Evolutionary conservation across 2,329 filamentous ascomycete genomes (phyloP), one percentile per base, ranked within the genome.

Genomic region (Akanthomyces lecanii): DNA sequence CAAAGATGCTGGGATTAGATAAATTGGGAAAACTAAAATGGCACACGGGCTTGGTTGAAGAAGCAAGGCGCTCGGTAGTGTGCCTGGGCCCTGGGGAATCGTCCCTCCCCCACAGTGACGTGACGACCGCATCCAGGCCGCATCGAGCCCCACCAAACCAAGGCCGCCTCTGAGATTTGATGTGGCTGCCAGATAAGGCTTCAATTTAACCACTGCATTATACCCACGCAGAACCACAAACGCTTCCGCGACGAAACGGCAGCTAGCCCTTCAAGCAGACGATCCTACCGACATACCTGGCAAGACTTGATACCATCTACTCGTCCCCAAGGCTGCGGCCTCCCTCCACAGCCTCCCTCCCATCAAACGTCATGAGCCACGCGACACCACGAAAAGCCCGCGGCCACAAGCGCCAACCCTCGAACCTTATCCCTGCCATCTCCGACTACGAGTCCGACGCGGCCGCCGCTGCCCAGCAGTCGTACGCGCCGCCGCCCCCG

Each of bases 381-480:
- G 67, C 72, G 67, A 78, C 78, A 33, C 78, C 80, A 47, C 74
- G 74, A 62, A 76, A 76, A 64, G 51, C 71, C 68, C 36, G 45
- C 23, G 70, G 73, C 63, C 78, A 79, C 69, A 75, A 70, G 65
- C 75, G 77, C 58, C 77, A 81, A 58, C 71, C 75, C 11, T 78
- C 75, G 18, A 76, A 75, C 61, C 71, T 74, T 44, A 75, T 77
- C 64, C 72, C 75, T 28, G 76, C 75, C 53, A 71, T 76, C 33
- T 84, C 82, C 53, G 86, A 89, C 74, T 89, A 89, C 76, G 86
- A 90, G 69, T 89, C 86, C 65, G 87, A 89, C 72, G 82, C 81
- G 23, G 80, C 79, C 73, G 78, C 70, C 69, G 76, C 67, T 63
- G 33, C 33, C 7, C 75, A 69, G 64, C 75, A 69, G 65, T 72